Conservation (phyloP, 2,329 filamentous ascomycete genomes). For the Anthostomella pinea region DNA sequence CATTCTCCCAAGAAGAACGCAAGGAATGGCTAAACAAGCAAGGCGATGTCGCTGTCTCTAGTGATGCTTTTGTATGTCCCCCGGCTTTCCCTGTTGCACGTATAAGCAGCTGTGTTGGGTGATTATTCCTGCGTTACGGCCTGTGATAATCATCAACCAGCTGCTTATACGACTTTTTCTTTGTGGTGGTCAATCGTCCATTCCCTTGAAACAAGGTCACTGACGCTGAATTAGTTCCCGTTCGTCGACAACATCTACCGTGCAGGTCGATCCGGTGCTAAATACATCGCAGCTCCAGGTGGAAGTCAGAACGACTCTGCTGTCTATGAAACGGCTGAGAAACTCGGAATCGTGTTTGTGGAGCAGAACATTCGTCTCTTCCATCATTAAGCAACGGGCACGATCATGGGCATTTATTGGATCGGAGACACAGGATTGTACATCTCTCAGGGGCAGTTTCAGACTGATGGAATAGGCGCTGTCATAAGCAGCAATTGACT, state of each 20-base stretch:
- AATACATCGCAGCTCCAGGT: conserved; percentile 91
- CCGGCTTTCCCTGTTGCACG: background rate
- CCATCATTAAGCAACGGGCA: conserved; percentile 67
- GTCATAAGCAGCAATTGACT: no score
- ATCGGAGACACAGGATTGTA: no score
- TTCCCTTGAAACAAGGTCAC: no score
- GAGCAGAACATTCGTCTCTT: conserved; percentile 93
- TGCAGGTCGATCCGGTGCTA: conserved; percentile 81
- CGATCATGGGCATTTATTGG: background rate
- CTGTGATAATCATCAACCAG: no score
- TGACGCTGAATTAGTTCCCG: conserved; percentile 66
- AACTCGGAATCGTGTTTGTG: conserved; percentile 88
- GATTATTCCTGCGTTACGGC: no score
- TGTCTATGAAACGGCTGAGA: conserved; percentile 86
- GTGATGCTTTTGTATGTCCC: conserved; percentile 78
- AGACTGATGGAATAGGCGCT: no score
- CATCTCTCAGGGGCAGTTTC: no score
- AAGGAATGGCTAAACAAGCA: conserved; percentile 83
- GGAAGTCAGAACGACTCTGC: conserved; percentile 83
- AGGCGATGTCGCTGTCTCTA: conserved; percentile 78
- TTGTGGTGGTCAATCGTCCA: no score
- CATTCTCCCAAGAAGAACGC: conserved; percentile 82
- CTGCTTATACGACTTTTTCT: no score
- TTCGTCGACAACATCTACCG: conserved; percentile 98
- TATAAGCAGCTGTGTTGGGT: conserved; percentile 3